Evolutionary conservation across 371 early-diverging fungal genomes (phyloP), one percentile per base, ranked within the genome.

Genomic region (Mucor velutinosus): DNA sequence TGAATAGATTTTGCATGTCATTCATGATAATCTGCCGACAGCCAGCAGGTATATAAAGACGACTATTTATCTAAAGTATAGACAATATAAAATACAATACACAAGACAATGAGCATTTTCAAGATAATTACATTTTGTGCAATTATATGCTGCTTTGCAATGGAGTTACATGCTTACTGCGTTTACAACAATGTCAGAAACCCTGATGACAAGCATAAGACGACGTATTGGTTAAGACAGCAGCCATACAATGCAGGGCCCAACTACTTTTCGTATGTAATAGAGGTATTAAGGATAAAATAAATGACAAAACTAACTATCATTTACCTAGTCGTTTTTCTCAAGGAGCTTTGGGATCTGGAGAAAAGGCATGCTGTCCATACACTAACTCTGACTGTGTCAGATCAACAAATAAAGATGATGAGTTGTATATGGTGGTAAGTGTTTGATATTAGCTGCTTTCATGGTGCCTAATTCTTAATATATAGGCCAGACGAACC

Each of bases 281-380:
- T 8, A 41, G 8, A 11, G 6, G 7, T 8, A 19, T 25, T 39
- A 8, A 19, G 1, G 7, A 17, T 19, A 8, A 19, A 27, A 14
- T 3, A 0, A 19, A 47, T 19, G 2, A 3, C 7, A 17, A 15
- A 19, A 19, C 21, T 47, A 15, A 47, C 0, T 3, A 17, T 47
- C 25, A 43, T 7, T 25, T 14, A 45, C 14, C 43, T 60, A 43
- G 25, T 59, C 37, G 35, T 41, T 60, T 60, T 45, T 60, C n/a
- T 30, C 19, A 7, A 17, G n/a, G 10, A 23, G 51, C 4, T 14
- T 62, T 62, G 33, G 33, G 17, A 32, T 32, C 35, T 23, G 62
- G 62, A 23, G 62, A 51, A n/a, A 62, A 33, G 12, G 62, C 62
- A 14, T 62, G 62, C 21, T 62, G 62, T 33, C 35, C 62, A 12